phyloP scores from a whole-genome alignment of 805 yeast species.

The Lachancea quebecensis region DNA sequence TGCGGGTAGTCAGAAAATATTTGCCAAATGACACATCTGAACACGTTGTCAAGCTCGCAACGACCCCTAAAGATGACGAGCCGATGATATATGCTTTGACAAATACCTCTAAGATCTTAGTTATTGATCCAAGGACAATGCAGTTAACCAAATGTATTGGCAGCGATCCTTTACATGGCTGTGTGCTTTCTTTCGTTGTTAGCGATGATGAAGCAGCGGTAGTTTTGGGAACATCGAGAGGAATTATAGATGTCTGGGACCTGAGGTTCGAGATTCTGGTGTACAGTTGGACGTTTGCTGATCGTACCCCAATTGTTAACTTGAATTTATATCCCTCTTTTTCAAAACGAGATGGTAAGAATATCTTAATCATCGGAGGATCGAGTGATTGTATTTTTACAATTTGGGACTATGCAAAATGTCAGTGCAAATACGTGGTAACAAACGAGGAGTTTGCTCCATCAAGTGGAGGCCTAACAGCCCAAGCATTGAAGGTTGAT shows the following conservation, averaged over 20 bases:
- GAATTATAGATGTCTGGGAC: constrained; percentile 78
- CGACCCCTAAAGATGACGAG: constrained; percentile 35
- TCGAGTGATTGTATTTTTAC: constrained; percentile 51
- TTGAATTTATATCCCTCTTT: constrained; percentile 37
- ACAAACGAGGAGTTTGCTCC: constrained; percentile 21
- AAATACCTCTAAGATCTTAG: constrained; percentile 43
- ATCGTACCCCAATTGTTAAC: constrained; percentile 42
- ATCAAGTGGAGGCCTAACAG: constrained; percentile 16
- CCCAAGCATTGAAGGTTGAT: constrained; percentile 8
- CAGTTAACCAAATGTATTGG: constrained; percentile 35
- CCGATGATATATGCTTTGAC: constrained; percentile 47
- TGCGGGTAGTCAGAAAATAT: constrained; percentile 21
- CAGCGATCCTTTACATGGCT: constrained; percentile 60
- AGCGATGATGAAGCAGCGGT: constrained; percentile 55
- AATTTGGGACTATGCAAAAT: constrained; percentile 67
- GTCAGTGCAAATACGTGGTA: constrained; percentile 47
- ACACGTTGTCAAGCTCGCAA: constrained; percentile 39
- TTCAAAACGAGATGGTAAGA: constrained; percentile 34
- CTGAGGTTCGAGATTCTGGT: constrained; percentile 55
- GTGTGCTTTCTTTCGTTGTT: constrained; percentile 51
- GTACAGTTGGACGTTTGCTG: constrained; percentile 54
- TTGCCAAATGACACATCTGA: constrained; percentile 30
- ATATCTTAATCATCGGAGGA: constrained; percentile 57
- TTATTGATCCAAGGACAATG: constrained; percentile 56
- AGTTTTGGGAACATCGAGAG: constrained; percentile 66